phyloP scores from a whole-genome alignment of 345 rosid species.

The Pistacia atlantica region DNA sequence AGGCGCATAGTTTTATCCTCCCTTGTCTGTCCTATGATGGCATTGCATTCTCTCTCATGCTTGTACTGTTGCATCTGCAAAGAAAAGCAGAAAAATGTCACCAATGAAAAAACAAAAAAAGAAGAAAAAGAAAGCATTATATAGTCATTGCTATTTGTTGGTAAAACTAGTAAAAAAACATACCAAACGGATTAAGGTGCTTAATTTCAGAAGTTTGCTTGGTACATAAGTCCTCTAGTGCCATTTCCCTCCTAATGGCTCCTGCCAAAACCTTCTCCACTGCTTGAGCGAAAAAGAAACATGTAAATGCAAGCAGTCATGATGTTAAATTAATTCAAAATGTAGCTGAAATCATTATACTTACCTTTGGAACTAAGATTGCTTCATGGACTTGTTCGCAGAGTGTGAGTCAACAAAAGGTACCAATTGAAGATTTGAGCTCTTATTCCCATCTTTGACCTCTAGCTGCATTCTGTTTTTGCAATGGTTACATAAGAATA shows the following conservation, averaged over 20 bases:
- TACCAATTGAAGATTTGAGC: constrained; percentile 65
- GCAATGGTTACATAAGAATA: constrained; percentile 66
- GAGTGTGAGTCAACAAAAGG: constrained; percentile 59
- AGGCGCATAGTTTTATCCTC: constrained; percentile 94
- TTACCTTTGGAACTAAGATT: constrained; percentile 70
- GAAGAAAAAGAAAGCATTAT: neutral
- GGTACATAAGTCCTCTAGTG: constrained; percentile 86
- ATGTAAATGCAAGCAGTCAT: constrained; percentile 1
- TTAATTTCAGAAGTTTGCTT: constrained; percentile 86
- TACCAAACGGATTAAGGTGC: constrained; percentile 97
- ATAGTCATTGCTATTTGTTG: constrained; percentile 8
- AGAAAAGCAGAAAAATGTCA: constrained; percentile 22
- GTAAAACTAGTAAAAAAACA: constrained; percentile 24
- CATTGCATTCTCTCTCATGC: constrained; percentile 98
- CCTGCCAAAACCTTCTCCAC: constrained; percentile 96
- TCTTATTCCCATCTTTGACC: constrained; percentile 44
- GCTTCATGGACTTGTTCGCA: constrained; percentile 60
- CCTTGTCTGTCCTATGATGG: constrained; percentile 83
- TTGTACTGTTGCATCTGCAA: constrained; percentile 94
- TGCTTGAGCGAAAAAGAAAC: constrained; percentile 54
- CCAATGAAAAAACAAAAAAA: neutral
- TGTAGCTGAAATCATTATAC: constrained; percentile 20
- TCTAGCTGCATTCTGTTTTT: constrained; percentile 45
- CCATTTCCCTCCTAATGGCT: constrained; percentile 98
- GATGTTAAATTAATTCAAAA: neutral